phyloP scores from a whole-genome alignment of 257 asterid species.

The Voacanga thouarsii region DNA sequence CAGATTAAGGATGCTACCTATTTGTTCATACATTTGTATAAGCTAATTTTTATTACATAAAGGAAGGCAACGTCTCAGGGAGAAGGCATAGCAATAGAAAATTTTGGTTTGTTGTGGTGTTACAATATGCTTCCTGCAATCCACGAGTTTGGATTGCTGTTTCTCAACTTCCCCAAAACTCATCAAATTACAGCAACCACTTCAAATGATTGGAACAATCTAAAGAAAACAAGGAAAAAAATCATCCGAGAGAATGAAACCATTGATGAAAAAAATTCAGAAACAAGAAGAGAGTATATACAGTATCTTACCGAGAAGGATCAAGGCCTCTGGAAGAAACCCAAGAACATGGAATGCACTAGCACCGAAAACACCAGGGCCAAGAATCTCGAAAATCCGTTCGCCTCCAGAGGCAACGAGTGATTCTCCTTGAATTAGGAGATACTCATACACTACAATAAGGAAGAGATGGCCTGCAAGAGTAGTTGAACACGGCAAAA shows the following conservation, averaged over 20 bases:
- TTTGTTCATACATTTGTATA: too few relatives aligned
- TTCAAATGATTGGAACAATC: background rate
- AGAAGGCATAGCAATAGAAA: too few relatives aligned
- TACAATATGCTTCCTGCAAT: background rate
- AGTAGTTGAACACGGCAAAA: conserved; percentile 43
- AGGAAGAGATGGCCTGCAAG: conserved; percentile 41
- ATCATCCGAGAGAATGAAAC: background rate
- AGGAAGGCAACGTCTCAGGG: too few relatives aligned
- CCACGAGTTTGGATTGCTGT: too few relatives aligned
- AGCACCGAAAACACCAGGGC: conserved; percentile 59
- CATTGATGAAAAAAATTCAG: background rate
- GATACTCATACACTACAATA: conserved; percentile 41
- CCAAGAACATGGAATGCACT: conserved; percentile 56
- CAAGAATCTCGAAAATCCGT: conserved; percentile 47
- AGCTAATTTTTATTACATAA: too few relatives aligned
- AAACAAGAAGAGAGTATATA: background rate
- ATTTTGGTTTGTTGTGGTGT: background rate
- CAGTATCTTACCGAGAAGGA: conserved; percentile 37
- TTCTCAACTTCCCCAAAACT: too few relatives aligned
- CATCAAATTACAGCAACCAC: too few relatives aligned
- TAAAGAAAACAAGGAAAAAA: too few relatives aligned
- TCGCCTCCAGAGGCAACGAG: conserved; percentile 43
- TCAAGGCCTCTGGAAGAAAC: conserved; percentile 43
- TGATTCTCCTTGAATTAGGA: conserved; percentile 44
- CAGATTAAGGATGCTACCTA: too few relatives aligned